Base-by-base conservation (phyloP, 78 protist genomes). In the Goniomonas avonlea region DNA sequence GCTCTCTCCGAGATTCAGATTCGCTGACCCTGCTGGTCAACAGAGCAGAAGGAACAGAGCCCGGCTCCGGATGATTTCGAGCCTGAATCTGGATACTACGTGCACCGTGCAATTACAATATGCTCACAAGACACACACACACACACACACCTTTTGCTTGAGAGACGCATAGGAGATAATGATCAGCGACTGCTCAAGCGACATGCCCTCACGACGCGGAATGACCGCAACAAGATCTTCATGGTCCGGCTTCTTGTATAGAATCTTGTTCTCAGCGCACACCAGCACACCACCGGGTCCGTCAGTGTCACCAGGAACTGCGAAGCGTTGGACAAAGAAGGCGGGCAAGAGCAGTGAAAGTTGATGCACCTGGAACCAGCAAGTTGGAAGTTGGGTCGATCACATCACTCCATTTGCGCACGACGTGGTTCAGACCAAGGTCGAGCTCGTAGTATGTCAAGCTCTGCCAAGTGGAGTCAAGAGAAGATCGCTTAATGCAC, bases 281-380 rank as follows among this genome's bases (percentile, higher is more conserved):
- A 95, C 85, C 29, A 96, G 81, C 20, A 95, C 93, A 41, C 98
- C 99, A 25, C 96, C 86, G 5, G 98, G 98, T 0, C 98, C 98
- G 45, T 85, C 94, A 0, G 18, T 73, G 29, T 93, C 96, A 21
- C 98, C 99, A 3, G 98, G 98, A 7, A 95, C 95, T 38, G 93
- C 40, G 31, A 2, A 20, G 31, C 7, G 55, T 9, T n/a, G n/a
- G n/a, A n/a, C n/a, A n/a, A n/a, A n/a, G n/a, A n/a, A n/a, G n/a
- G n/a, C n/a, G n/a, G 35, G 2, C 1, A 31, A 17, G 21, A 73
- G n/a, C 59, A 76, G 15, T 20, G 55, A 15, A 15, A 20, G 58
- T 20, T 48, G 59, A n/a, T 1, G 65, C 48, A 25, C 82, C 86
- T 0, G 87, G 43, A 17, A 90, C 20, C 45, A 92, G 81, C 68